phyloP scores from a whole-genome alignment of 345 rosid species.

The Barbarea vulgaris region DNA sequence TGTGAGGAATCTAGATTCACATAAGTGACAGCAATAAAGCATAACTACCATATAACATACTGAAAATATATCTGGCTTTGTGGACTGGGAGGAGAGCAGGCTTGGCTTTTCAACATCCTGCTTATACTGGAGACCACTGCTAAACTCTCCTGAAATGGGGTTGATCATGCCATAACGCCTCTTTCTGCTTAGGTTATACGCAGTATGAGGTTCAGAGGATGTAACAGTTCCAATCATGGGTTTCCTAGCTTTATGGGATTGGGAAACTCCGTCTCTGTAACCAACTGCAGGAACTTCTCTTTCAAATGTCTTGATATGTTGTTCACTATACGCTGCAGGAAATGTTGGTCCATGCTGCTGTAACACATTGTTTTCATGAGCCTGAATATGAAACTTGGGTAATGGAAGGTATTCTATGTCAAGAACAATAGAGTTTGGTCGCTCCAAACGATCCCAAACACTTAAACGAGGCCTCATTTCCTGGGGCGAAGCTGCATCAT shows the following conservation, averaged over 20 bases:
- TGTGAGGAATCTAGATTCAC: neutral
- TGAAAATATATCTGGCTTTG: constrained; percentile 29
- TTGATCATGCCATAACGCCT: constrained; percentile 39
- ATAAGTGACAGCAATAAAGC: constrained; percentile 2
- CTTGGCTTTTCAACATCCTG: constrained; percentile 33
- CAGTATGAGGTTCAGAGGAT: constrained; percentile 7
- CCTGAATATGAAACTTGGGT: neutral
- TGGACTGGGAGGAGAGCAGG: constrained; percentile 2
- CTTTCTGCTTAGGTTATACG: constrained; percentile 31
- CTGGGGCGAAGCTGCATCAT: constrained; percentile 11
- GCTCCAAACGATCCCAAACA: constrained; percentile 50
- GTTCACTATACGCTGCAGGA: constrained; percentile 32
- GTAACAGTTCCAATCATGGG: constrained; percentile 22
- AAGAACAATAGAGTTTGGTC: constrained; percentile 12
- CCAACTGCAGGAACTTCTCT: constrained; percentile 27
- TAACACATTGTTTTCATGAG: constrained; percentile 22
- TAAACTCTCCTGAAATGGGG: constrained; percentile 19
- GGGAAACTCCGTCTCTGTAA: constrained; percentile 3
- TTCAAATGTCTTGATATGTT: neutral
- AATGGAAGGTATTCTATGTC: constrained; percentile 1
- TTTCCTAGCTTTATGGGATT: constrained; percentile 15
- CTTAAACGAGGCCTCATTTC: constrained; percentile 34
- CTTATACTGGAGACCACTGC: constrained; percentile 25
- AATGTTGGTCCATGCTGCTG: constrained; percentile 30
- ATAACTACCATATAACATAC: constrained; percentile 18